Percentiles rank a stretch among this genome's conserved stretches.
Conservation (phyloP, 805 yeast genomes). For the Cyberlindnera mississippiensis region DNA sequence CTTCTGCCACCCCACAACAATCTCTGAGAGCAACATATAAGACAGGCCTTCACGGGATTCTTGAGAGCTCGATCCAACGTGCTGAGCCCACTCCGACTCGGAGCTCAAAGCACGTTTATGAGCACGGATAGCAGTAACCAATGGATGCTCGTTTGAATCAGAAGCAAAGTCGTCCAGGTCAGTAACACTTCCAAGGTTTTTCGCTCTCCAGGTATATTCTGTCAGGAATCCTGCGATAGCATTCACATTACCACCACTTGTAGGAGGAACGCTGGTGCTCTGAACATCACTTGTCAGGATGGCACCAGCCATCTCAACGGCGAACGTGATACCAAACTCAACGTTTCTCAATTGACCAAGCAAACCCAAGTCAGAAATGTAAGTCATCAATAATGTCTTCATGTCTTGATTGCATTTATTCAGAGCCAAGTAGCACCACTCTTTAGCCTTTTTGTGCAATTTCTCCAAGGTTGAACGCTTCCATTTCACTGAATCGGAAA, state of each 20-base stretch:
- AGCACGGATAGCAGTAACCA: slow-evolving; percentile 44
- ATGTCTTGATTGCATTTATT: slow-evolving; percentile 64
- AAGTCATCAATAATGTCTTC: slow-evolving; percentile 74
- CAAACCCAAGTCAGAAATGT: slow-evolving; percentile 49
- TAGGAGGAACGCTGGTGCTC: slow-evolving; percentile 42
- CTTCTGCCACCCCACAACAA: slow-evolving; percentile 64
- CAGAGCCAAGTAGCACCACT: slow-evolving; percentile 64
- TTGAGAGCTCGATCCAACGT: slow-evolving; percentile 51
- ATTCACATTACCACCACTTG: slow-evolving; percentile 39
- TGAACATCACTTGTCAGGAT: slow-evolving; percentile 67
- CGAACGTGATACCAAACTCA: slow-evolving; percentile 84
- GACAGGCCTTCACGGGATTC: slow-evolving; percentile 39
- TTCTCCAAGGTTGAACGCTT: slow-evolving; percentile 62
- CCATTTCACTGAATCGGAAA: slow-evolving; percentile 77
- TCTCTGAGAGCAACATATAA: slow-evolving; percentile 59
- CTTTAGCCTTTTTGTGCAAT: slow-evolving; percentile 53
- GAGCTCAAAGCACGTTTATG: slow-evolving; percentile 59
- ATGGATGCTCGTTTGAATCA: slow-evolving; percentile 40
- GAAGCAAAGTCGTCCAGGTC: too few relatives aligned
- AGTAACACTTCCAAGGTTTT: slow-evolving; percentile 32
- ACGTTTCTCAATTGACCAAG: slow-evolving; percentile 39
- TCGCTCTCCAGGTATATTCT: slow-evolving; percentile 70
- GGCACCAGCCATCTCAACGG: slow-evolving; percentile 80
- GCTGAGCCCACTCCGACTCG: slow-evolving; percentile 74
- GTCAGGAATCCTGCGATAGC: slow-evolving; percentile 71